These are phyloP conservation scores for Heteromeles arbutifolia DNA, from an alignment of 306 rosid genomes.

Conservation along the genomic window DNA sequence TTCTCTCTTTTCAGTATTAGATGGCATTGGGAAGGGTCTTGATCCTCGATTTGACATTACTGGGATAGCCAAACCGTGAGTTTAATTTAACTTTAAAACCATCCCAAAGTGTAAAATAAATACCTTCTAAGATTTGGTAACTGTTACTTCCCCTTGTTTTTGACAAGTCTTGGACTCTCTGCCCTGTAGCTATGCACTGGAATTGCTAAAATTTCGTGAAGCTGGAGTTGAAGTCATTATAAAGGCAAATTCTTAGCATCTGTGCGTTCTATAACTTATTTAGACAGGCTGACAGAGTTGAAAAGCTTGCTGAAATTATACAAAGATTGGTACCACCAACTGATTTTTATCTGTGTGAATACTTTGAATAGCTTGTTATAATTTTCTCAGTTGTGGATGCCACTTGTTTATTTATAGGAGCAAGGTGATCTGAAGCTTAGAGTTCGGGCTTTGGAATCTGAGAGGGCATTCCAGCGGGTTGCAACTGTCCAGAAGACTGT, in stretches of 20 bases:
- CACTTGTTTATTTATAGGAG: slow-evolving; percentile 49
- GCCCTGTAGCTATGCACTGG: slow-evolving; percentile 83
- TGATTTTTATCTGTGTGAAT: slow-evolving; percentile 3
- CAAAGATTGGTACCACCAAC: slow-evolving; percentile 63
- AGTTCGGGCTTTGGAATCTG: slow-evolving; percentile 95
- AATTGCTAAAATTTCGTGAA: slow-evolving; percentile 87
- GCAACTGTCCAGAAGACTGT: slow-evolving; percentile 85
- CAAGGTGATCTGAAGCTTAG: slow-evolving; percentile 98
- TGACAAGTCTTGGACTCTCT: slow-evolving; percentile 26
- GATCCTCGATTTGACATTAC: slow-evolving; percentile 98
- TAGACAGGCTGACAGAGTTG: slow-evolving; percentile 97
- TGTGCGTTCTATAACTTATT: slow-evolving; percentile 87
- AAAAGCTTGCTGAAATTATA: slow-evolving; percentile 81
- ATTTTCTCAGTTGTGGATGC: slow-evolving; percentile 17
- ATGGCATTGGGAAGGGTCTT: slow-evolving; percentile 99
- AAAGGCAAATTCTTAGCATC: slow-evolving; percentile 44
- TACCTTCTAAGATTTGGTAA: slow-evolving; percentile 3
- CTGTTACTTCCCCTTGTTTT: slow-evolving; percentile 9
- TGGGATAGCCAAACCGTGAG: slow-evolving; percentile 99
- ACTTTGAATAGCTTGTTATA: slow-evolving; percentile 11
- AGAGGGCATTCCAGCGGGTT: slow-evolving; percentile 95
- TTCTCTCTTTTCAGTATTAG: slow-evolving; percentile 56
- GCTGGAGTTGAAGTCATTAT: slow-evolving; percentile 91
- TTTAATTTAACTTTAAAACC: slow-evolving; percentile 15
- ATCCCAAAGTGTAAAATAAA: background rate